These are phyloP conservation scores for Entamoeba dispar DNA, from an alignment of 208 protist species.

Conservation along the genomic window DNA sequence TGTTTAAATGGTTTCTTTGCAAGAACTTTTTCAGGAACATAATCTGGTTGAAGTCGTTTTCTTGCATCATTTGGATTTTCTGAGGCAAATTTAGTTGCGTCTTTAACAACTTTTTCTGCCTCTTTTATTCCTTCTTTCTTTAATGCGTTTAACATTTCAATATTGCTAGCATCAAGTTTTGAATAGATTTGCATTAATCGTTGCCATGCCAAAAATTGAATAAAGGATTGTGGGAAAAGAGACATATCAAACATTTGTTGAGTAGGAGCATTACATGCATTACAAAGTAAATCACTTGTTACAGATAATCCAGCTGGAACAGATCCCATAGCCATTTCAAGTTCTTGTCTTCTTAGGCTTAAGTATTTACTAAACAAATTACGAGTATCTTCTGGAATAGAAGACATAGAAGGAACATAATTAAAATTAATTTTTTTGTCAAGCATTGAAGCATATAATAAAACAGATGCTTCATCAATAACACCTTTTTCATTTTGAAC, in stretches of 20 bases:
- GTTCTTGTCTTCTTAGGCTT: neutral
- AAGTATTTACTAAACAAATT: neutral
- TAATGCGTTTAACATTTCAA: neutral
- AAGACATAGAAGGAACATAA: neutral
- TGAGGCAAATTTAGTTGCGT: neutral
- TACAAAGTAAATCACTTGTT: neutral
- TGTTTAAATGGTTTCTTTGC: neutral
- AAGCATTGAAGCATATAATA: neutral
- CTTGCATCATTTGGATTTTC: neutral
- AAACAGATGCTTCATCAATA: neutral
- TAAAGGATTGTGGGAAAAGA: neutral
- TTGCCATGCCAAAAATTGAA: neutral
- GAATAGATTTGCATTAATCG: neutral
- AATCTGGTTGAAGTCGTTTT: neutral
- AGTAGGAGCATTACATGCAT: neutral
- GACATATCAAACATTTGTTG: neutral
- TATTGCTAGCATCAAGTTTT: neutral
- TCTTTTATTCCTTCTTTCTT: neutral
- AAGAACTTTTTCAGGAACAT: neutral
- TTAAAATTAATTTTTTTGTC: neutral
- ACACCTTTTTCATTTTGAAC: neutral
- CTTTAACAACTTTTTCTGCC: neutral
- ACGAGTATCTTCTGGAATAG: neutral
- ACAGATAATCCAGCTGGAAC: neutral
- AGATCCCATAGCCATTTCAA: neutral